phyloP scores from a whole-genome alignment of 768 basidiomycete species.

The Amanita pallidorosea region DNA sequence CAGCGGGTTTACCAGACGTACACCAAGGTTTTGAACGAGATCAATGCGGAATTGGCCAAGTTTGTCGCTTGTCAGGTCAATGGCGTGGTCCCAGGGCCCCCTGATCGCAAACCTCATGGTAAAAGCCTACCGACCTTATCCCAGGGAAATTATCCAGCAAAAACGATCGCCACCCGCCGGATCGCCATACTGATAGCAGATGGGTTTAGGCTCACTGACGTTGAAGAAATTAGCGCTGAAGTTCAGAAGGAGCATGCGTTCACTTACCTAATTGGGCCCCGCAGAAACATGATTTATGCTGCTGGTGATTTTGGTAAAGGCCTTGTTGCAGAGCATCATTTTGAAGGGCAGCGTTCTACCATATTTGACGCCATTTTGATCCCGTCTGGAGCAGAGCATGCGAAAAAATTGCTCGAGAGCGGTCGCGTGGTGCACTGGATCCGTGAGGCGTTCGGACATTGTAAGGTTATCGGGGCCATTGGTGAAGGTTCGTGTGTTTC shows the following conservation, averaged over 20 bases:
- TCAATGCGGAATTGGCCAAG: conserved; percentile 66
- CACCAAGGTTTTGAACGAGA: conserved; percentile 55
- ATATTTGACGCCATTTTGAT: conserved; percentile 78
- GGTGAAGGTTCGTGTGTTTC: conserved; percentile 41
- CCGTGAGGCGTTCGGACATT: conserved; percentile 79
- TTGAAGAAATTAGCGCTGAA: conserved; percentile 44
- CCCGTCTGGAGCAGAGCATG: conserved; percentile 56
- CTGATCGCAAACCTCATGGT: conserved; percentile 45
- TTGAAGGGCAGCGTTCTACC: conserved; percentile 72
- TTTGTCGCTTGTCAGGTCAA: conserved; percentile 60
- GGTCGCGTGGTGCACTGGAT: conserved; percentile 74
- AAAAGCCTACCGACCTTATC: conserved; percentile 45
- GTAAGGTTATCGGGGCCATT: conserved; percentile 71
- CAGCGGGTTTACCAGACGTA: conserved; percentile 57
- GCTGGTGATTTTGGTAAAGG: conserved; percentile 19
- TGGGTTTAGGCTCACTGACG: conserved; percentile 30
- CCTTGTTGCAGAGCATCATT: conserved; percentile 55
- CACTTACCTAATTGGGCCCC: conserved; percentile 55
- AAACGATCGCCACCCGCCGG: conserved; percentile 53
- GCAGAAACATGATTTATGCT: conserved; percentile 42
- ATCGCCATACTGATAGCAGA: conserved; percentile 54
- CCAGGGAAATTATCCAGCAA: conserved; percentile 44
- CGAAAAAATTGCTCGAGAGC: conserved; percentile 41
- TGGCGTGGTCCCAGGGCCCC: conserved; percentile 41
- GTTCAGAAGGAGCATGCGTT: conserved; percentile 44